phyloP scores from a whole-genome alignment of 2,329 filamentous ascomycete genomes.

The Elsinoe perseae region DNA sequence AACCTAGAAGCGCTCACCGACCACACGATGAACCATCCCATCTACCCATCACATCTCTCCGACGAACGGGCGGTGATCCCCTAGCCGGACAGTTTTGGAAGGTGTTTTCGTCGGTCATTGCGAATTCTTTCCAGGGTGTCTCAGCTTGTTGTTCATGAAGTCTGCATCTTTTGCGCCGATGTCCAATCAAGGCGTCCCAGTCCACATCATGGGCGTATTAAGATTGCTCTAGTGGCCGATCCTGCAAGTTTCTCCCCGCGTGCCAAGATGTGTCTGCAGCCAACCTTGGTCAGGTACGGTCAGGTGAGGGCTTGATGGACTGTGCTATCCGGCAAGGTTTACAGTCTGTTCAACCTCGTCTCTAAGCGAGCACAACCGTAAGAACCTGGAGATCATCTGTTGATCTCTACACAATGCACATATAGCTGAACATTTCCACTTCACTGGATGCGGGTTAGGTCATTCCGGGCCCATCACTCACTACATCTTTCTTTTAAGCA shows the following conservation, averaged over 20 bases:
- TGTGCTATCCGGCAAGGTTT: background rate
- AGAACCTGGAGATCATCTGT: background rate
- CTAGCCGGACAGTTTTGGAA: slow-evolving; percentile 5
- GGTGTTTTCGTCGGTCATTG: background rate
- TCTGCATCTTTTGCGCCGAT: background rate
- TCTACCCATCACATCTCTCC: background rate
- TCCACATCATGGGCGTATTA: slow-evolving; percentile 1
- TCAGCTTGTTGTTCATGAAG: background rate
- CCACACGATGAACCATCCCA: background rate
- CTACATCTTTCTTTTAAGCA: background rate
- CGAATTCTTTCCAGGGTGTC: background rate
- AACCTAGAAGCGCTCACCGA: background rate
- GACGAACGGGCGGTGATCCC: background rate
- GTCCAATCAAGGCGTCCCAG: slow-evolving; percentile 1
- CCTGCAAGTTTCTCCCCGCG: slow-evolving; percentile 10
- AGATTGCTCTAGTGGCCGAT: slow-evolving; percentile 6
- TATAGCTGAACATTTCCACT: background rate
- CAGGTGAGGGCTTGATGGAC: slow-evolving; percentile 5
- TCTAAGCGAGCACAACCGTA: slow-evolving; percentile 9
- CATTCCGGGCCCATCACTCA: background rate
- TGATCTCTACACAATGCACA: background rate
- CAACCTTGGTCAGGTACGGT: slow-evolving; percentile 8
- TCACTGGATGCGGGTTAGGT: background rate
- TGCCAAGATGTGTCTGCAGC: background rate
- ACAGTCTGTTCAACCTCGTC: background rate